Base-by-base conservation (phyloP, 495 filamentous ascomycete genomes). In the Daldinia concentrica region DNA sequence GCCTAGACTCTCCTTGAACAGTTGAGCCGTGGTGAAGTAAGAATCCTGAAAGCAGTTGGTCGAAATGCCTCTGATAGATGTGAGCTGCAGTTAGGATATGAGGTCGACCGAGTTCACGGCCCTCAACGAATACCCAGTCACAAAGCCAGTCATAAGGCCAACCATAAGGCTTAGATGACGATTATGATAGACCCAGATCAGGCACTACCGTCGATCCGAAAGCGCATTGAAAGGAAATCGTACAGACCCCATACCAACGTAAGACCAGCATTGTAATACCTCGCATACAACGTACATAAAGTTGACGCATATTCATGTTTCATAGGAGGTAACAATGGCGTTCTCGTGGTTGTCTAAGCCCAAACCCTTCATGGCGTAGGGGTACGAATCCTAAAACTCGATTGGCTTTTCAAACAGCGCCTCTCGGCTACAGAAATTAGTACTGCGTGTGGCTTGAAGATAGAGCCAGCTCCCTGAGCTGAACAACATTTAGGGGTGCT, bases 251-350 rank as follows among this genome's bases (percentile, higher is more conserved):
- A 39, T 51, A 65, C 68, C 62, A 62, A 66, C 37, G 45, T 17
- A 58, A 48, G 43, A 22, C 43, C 19, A 1, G 22, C 43, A 24
- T 34, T 52, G 63, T 34, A 24, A 43, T 24, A 71, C 27, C 48
- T 51, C 24, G 17, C 34, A 64, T 29, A 24, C 43, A 19, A 8
- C 43, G 43, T 24, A 51, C 3, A 6, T n/a, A n/a, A 36, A 62
- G 39, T 58, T 48, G 62, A 27, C 17, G 36, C 34, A 41, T 12
- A 32, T 32, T 19, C 24, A 27, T 65, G 69, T 72, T 72, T 72
- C 69, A 64, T 55, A 15, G 22, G 19, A 66, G 34, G 54, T 54
- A 55, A 52, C 41, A 71, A 59, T 63, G 39, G 34, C 8, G 29
- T 58, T 51, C 24, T 66, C 26, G 24, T 19, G 41, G 27, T 58